Evolutionary conservation across 2,329 filamentous ascomycete genomes (phyloP).

Genomic region (Calcarisporium arbuscula): DNA sequence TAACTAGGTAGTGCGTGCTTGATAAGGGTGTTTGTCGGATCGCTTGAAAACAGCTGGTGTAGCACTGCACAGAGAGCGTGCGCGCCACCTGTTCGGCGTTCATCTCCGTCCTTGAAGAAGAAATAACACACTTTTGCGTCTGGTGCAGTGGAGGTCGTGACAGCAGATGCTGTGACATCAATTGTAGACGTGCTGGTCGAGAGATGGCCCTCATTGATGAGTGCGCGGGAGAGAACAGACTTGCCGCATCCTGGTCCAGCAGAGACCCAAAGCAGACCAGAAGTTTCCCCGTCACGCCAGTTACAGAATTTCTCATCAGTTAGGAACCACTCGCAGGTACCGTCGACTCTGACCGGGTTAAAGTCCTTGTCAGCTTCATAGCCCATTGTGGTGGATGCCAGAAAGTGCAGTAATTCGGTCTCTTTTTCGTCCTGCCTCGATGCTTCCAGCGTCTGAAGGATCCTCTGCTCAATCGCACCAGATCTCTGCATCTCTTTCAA

Average conservation of each 20-base stretch:
- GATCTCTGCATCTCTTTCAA: conserved; percentile 3
- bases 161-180: too few species aligned
- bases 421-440: background rate
- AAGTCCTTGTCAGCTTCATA: conserved; percentile 22
- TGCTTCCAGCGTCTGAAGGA: background rate
- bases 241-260: conserved; percentile 28
- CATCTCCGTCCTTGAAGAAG: conserved; percentile 26
- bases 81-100: conserved; percentile 11
- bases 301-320: conserved; percentile 16
- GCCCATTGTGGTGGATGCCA: conserved; percentile 15
- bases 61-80: conserved; percentile 18
- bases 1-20: conserved; percentile 1
- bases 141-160: conserved; percentile 15
- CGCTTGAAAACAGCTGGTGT: conserved; percentile 19
- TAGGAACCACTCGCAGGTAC: conserved; percentile 29
- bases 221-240: conserved; percentile 13
- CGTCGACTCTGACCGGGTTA: conserved; percentile 18
- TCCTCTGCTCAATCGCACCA: background rate
- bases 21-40: conserved; percentile 8
- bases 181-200: conserved; percentile 9
- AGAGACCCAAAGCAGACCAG: conserved; percentile 23
- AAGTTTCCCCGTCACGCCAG: conserved; percentile 18
- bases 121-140: conserved; percentile 28
- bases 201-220: conserved; percentile 22
- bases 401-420: conserved; percentile 9